Evolutionary conservation across 495 filamentous ascomycete genomes (phyloP), one percentile per base, ranked within the genome.

Genomic region (Trichocladium uniseriatum): DNA sequence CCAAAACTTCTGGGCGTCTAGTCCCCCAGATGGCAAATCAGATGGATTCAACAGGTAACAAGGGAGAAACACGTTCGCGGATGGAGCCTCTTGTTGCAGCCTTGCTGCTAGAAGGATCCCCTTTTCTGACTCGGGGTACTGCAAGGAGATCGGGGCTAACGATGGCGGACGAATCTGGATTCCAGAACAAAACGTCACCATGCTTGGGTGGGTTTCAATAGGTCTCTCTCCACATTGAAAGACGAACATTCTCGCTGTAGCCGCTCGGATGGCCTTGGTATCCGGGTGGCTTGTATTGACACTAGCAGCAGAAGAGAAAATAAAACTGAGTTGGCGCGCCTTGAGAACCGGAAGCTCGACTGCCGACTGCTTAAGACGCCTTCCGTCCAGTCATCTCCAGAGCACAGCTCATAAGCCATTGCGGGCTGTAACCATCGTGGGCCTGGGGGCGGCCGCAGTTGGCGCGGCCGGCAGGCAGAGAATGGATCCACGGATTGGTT

Each of bases 1-100:
- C 53, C 42, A 27, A 40, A 34, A 48, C 46, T 52, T 41, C 46
- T 29, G 21, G 47, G 57, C 54, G 57, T 48, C 40, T 54, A 49
- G 34, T 16, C 32, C 48, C 21, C 31, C 13, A 22, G 31, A 13
- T 32, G 34, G 43, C 49, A 31, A 48, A 45, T 49, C 39, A 45
- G 14, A 46, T 13, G 38, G 45, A 28, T 32, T 21, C 38, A 45
- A 32, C 15, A 22, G 31, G 28, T 13, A 27, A 37, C 8, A 18
- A 31, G n/a, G 13, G 19, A 45, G 44, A 47, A 48, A 43, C 51
- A 48, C 31, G n/a, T n/a, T n/a, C 0, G 24, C 22, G 34, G 39
- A 39, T 24, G 18, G 34, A 35, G 38, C n/a, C 34, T 29, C 42
- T 29, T 28, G 18, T 13, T n/a, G 14, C 21, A 15, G 8, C 13